Base-by-base conservation (phyloP, 1,284 basidiomycete genomes). In the Sporisorium sorghi region DNA sequence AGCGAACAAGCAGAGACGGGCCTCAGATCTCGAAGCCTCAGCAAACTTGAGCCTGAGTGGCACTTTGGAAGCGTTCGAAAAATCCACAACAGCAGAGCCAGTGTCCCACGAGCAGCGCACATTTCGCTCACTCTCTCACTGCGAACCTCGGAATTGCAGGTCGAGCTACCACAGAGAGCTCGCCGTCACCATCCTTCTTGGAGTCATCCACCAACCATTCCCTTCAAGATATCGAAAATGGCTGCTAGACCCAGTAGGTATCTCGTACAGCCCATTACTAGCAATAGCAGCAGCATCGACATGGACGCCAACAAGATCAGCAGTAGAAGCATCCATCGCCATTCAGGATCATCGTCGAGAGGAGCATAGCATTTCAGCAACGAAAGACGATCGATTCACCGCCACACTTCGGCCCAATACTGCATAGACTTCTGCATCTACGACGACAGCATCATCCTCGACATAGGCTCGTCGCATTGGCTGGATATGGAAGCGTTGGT, bases 191-290 rank as follows among this genome's bases (percentile, higher is more conserved):
- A 65, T 66, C 65, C 74, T 76, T 69, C 73, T 62, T 61, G 64
- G 55, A 67, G 30, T 66, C 63, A 65, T 73, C 62, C 74, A 66
- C 67, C 70, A 70, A 58, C 70, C 74, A 73, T 76, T 46, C 30
- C 55, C 72, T 70, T 75, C 75, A 77, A 77, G 72, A 72, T 63
- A 71, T 63, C 73, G 65, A 77, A 70, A 75, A 77, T 77, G 76
- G 76, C 76, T 75, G 72, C 76, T 75, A 68, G 76, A 77, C 76
- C 76, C 58, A 77, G 76, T 77, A 75, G 60, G 76, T 71, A 75
- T 69, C 53, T 35, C 52, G 46, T 23, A 40, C 61, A 44, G 40
- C 57, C 40, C 52, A 46, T 37, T 57, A 50, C 14, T 56, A 60
- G 44, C 39, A 54, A 28, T 58, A 63, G 49, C 52, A 54, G 15